These are phyloP conservation scores for Hymenoscyphus fraxineus DNA, from an alignment of 2,329 filamentous ascomycete species.

Conservation along the genomic window DNA sequence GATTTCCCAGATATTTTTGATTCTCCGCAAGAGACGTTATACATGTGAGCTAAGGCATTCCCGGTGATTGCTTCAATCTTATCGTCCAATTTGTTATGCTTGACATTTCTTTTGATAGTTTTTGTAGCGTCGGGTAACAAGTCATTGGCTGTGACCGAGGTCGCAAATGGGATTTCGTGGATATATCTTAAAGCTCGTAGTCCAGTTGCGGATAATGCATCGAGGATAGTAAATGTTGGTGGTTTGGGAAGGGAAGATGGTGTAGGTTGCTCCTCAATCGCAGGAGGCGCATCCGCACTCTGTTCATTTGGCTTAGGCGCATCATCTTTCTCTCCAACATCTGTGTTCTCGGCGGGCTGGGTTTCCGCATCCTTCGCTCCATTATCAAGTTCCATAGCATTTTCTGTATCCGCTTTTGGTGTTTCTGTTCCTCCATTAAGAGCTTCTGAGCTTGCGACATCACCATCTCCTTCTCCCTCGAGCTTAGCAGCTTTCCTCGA, in stretches of 20 bases:
- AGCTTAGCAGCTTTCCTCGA: slow-evolving; percentile 36
- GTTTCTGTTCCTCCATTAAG: not conserved
- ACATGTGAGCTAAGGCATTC: slow-evolving; percentile 91
- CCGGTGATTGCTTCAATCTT: slow-evolving; percentile 71
- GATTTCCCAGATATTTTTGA: slow-evolving; percentile 31
- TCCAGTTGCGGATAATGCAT: slow-evolving; percentile 91
- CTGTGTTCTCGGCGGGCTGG: not conserved
- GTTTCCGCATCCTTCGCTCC: not conserved
- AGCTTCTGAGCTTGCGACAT: slow-evolving; percentile 1
- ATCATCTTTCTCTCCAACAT: not conserved
- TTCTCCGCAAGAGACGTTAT: slow-evolving; percentile 56
- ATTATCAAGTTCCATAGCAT: slow-evolving; percentile 2
- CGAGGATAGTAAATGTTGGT: slow-evolving; percentile 72
- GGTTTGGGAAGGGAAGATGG: not conserved
- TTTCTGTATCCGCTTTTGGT: not conserved
- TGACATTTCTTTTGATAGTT: slow-evolving; percentile 78
- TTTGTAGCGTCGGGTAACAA: slow-evolving; percentile 72
- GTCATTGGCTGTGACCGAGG: slow-evolving; percentile 84
- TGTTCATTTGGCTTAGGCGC: not conserved
- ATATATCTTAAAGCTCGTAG: slow-evolving; percentile 88
- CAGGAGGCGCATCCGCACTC: not conserved
- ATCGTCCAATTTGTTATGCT: slow-evolving; percentile 71
- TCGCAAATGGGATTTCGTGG: slow-evolving; percentile 81
- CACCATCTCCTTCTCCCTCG: slow-evolving; percentile 16
- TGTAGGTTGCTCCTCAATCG: not conserved